Base-by-base conservation (phyloP, 1,284 basidiomycete species). In the Microbotryomycetes sp. region DNA sequence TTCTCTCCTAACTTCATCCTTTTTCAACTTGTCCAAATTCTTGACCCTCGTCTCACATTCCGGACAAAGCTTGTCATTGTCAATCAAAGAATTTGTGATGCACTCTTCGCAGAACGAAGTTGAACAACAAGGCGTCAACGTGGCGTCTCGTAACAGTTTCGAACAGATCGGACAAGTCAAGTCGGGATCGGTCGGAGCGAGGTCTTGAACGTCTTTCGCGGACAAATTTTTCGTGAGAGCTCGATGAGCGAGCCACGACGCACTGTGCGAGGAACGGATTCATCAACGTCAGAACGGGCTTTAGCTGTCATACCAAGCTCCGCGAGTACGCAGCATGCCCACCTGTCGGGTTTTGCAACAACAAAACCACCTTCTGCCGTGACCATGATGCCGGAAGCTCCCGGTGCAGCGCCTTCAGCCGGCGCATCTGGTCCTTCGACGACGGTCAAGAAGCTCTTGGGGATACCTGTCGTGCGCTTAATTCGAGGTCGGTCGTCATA, bases 301-400 rank as follows among this genome's bases (percentile, higher is more conserved):
- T n/a, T n/a, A n/a, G n/a, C n/a, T n/a, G n/a, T n/a, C n/a, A n/a
- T n/a, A n/a, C n/a, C n/a, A n/a, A n/a, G n/a, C n/a, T n/a, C n/a
- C n/a, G n/a, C n/a, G n/a, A n/a, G n/a, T n/a, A n/a, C n/a, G n/a
- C n/a, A n/a, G n/a, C n/a, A n/a, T n/a, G 54, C 52, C 29, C 21
- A 82, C 90, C 73, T 79, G 76, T 97, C 92, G 0, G 92, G 91
- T 70, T 93, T 87, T 0, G 92, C 92, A 52, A 92, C 88, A 13
- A 97, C 92, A 76, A 92, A 97, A 52, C 91, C 90, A 66, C 93
- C 92, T 73, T 97, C 92, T 1, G 92, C 90, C 2, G 92, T 97
- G 63, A 97, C 87, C 92, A 97, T 97, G 55, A 96, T 85, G 52
- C 91, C 91, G 69, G 85, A 85, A 1, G 66, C 63, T 45, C 52